Conservation (phyloP, 2,329 filamentous ascomycete species). For the Colletotrichum melonis region DNA sequence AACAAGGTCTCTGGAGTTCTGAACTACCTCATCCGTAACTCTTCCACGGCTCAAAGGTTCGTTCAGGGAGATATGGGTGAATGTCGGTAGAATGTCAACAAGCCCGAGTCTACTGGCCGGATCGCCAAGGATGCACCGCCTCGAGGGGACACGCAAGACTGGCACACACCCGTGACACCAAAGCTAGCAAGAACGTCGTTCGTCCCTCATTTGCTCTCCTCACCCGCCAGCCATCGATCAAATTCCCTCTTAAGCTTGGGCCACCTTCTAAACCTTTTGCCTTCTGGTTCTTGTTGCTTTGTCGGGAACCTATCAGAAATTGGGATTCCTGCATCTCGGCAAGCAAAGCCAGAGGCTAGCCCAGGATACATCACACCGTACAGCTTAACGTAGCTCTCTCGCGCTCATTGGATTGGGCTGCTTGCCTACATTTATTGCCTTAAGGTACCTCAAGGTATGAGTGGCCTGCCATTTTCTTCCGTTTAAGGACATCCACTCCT, state of each 20-base stretch:
- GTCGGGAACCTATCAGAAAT: slow-evolving; percentile 3
- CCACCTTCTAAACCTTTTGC: slow-evolving; percentile 17
- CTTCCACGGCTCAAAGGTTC: too few species aligned
- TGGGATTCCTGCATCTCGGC: background rate
- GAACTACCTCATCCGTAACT: too few species aligned
- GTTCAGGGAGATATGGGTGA: background rate
- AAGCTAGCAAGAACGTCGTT: slow-evolving; percentile 10
- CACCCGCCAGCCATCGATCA: slow-evolving; percentile 2
- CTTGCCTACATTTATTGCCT: background rate
- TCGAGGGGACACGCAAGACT: slow-evolving; percentile 30
- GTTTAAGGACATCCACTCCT: background rate
- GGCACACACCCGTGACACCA: slow-evolving; percentile 1
- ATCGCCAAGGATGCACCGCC: slow-evolving; percentile 34
- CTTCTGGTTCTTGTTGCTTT: background rate
- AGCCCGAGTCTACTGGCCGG: background rate
- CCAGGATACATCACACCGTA: background rate
- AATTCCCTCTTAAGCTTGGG: slow-evolving; percentile 18
- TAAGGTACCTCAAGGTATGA: background rate
- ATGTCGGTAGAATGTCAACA: background rate
- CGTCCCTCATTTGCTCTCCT: slow-evolving; percentile 21
- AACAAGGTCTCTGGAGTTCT: background rate
- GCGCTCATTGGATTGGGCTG: background rate
- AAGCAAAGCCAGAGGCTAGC: background rate
- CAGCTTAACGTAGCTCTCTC: background rate
- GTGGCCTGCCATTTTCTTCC: background rate